These are phyloP conservation scores for Lanmaoa pseudosensibilis DNA, from an alignment of 768 basidiomycete species.

Conservation along the genomic window DNA sequence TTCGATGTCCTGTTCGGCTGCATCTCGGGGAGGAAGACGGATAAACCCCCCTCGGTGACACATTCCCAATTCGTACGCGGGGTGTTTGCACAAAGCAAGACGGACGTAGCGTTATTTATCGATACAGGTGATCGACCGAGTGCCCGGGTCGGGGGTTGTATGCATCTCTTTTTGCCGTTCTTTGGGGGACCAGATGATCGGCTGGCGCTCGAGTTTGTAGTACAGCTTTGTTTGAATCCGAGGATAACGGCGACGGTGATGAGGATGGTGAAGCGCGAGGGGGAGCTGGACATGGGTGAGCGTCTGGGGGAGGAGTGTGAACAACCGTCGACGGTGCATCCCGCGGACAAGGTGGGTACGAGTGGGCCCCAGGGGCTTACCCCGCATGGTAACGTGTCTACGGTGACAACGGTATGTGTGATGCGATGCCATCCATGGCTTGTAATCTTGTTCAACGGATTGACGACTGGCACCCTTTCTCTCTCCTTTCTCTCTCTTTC, in stretches of 20 bases:
- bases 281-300: constrained; percentile 13
- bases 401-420: constrained; percentile 11
- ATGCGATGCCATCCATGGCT: neutral
- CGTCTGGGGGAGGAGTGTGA: constrained; percentile 12
- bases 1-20: constrained; percentile 67
- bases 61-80: constrained; percentile 85
- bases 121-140: constrained; percentile 51
- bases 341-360: constrained; percentile 3
- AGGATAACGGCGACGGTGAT: constrained; percentile 73
- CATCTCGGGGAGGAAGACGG: constrained; percentile 21
- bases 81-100: constrained; percentile 68
- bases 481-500: neutral
- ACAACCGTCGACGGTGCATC: constrained; percentile 26
- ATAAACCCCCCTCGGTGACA: constrained; percentile 48
- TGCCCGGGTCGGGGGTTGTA: constrained; percentile 30
- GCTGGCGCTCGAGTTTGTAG: constrained; percentile 78
- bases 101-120: constrained; percentile 82
- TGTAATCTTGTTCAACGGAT: neutral
- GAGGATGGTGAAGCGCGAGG: constrained; percentile 55
- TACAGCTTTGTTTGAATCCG: constrained; percentile 75
- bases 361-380: neutral
- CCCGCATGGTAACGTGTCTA: neutral
- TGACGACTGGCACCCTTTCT: too few relatives aligned
- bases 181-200: constrained; percentile 95
- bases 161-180: constrained; percentile 86